Base-by-base conservation (phyloP, 495 filamentous ascomycete species). In the Aspergillus ellipticus region DNA sequence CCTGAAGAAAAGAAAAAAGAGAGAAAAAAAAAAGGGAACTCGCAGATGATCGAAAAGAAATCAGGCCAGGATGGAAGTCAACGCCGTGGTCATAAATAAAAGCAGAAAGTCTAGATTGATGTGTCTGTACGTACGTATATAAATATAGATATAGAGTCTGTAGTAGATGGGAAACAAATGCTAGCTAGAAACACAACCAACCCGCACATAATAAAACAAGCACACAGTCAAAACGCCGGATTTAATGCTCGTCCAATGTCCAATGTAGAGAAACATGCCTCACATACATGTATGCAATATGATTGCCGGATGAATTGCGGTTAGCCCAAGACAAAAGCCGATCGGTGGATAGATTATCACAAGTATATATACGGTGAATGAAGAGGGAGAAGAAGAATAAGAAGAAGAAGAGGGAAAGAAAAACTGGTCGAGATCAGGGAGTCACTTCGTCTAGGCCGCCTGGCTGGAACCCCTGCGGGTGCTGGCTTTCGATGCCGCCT, bases 381-480 rank as follows among this genome's bases (percentile, higher is more conserved):
- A 43, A 42, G 16, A 56, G 24, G 7, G 35, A 42, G 41, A 49
- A 29, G 39, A 55, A 54, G 45, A 53, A 47, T 54, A 41, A 42
- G 16, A 56, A 26, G 7, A 45, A 46, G 41, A 49, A 29, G 39
- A 47, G 22, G 37, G 31, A 49, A 42, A 60, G 16, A 20, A 48
- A 49, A 31, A 41, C 6, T 16, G 46, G 45, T 1, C 2, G 16
- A 20, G 9, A 42, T 42, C 28, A 16, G 28, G 1, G 45, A 21
- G n/a, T n/a, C n/a, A n/a, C 15, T 16, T 31, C 28, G 13, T 53
- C 46, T 55, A 69, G 2, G 58, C 66, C 57, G 63, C 69, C 52
- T 74, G 66, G 46, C 67, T 71, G 47, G 66, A 68, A 11, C 65
- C 66, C 21, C 67, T 53, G 24, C 68, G 68, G 62, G 69, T 74